phyloP scores from a whole-genome alignment of 352 stramenopile species.

The Pythium diclinum region DNA sequence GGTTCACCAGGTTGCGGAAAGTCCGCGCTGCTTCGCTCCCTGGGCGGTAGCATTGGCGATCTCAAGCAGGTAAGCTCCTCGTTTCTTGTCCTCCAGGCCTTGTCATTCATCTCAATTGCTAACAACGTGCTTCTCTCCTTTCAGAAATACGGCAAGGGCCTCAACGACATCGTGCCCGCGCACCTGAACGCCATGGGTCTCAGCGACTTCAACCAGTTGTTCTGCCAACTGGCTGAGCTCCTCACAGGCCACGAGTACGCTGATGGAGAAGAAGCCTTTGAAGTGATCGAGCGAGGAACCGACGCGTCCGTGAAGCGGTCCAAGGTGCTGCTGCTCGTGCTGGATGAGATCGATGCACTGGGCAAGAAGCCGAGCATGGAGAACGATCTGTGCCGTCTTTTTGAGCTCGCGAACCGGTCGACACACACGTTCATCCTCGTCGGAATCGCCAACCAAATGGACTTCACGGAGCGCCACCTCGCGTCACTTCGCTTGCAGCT shows the following conservation, averaged over 20 bases:
- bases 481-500: slow-evolving; percentile 52
- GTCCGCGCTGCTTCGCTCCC: slow-evolving; percentile 62
- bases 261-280: slow-evolving; percentile 50
- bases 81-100: not conserved
- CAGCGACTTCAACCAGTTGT: slow-evolving; percentile 45
- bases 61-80: slow-evolving; percentile 41
- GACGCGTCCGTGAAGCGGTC: slow-evolving; percentile 40
- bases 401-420: slow-evolving; percentile 65
- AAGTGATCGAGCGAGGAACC: slow-evolving; percentile 58
- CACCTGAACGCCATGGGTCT: slow-evolving; percentile 80
- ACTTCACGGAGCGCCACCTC: slow-evolving; percentile 81
- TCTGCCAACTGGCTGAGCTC: slow-evolving; percentile 50
- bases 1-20: slow-evolving; percentile 78
- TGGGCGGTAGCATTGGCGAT: slow-evolving; percentile 43
- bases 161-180: slow-evolving; percentile 40
- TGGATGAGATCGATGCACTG: slow-evolving; percentile 83
- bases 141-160: slow-evolving; percentile 7
- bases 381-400: slow-evolving; percentile 67
- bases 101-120: not conserved
- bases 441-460: slow-evolving; percentile 81
- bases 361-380: slow-evolving; percentile 66
- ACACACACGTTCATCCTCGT: slow-evolving; percentile 69
- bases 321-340: slow-evolving; percentile 66
- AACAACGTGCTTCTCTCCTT: not conserved
- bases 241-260: slow-evolving; percentile 48